These are phyloP conservation scores for Alternaria sp. DNA, from an alignment of 2,329 filamentous ascomycete genomes.

Conservation along the genomic window DNA sequence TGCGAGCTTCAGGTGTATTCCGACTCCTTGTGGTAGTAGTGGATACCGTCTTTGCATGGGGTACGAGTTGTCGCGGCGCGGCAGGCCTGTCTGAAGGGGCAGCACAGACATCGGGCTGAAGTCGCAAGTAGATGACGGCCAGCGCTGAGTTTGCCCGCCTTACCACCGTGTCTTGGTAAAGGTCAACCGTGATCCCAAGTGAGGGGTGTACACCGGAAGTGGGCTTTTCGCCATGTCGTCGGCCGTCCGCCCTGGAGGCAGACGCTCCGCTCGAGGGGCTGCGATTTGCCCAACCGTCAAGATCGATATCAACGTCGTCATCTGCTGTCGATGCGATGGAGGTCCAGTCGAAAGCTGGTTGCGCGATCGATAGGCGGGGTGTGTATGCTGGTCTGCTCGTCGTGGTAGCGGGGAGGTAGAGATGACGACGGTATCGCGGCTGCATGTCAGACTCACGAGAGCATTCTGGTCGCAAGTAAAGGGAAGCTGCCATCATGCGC, in stretches of 20 bases:
- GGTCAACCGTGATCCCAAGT: not conserved
- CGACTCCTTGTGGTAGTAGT: not conserved
- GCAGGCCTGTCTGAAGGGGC: not conserved
- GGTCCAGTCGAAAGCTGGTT: not conserved
- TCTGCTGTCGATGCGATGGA: too few species aligned
- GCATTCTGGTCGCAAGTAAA: not conserved
- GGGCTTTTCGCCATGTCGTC: not conserved
- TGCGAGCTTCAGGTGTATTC: not conserved
- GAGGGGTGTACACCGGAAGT: not conserved
- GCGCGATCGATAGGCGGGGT: not conserved
- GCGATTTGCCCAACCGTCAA: not conserved
- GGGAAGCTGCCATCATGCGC: not conserved
- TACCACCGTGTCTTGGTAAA: not conserved
- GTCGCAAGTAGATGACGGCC: not conserved
- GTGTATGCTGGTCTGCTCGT: not conserved
- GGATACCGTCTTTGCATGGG: not conserved
- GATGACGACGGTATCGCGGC: not conserved
- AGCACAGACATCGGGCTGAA: not conserved
- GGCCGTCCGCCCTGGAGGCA: not conserved
- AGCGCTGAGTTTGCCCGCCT: not conserved
- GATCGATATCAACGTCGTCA: not conserved
- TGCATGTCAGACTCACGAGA: not conserved
- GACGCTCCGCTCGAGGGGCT: not conserved
- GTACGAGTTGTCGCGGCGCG: not conserved
- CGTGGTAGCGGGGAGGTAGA: not conserved